Evolutionary conservation across 768 basidiomycete species (phyloP).

Genomic region (Lentinus tigrinus): DNA sequence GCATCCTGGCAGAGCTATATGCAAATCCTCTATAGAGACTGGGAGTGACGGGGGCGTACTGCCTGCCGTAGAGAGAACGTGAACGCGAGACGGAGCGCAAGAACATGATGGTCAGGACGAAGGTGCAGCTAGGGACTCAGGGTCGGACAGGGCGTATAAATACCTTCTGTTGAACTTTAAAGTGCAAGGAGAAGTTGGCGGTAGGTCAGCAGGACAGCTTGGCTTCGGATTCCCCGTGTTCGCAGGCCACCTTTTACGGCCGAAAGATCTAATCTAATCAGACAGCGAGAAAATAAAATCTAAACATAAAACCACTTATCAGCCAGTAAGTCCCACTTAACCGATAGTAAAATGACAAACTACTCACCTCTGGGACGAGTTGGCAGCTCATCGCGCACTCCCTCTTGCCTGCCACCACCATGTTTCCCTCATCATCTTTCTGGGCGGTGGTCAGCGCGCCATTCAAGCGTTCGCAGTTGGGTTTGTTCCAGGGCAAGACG

Average conservation of each 20-base stretch:
- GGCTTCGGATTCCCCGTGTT: neutral
- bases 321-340: neutral
- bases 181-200: neutral
- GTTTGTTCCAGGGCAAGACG: conserved; percentile 80
- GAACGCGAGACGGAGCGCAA: conserved; percentile 17
- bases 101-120: conserved; percentile 10
- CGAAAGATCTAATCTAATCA: conserved; percentile 15
- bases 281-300: neutral
- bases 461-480: conserved; percentile 78
- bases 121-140: neutral
- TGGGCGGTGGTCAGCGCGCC: conserved; percentile 50
- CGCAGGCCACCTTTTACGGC: neutral
- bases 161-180: neutral
- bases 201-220: neutral
- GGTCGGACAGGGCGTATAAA: conserved; percentile 1
- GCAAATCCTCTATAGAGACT: conserved; percentile 18
- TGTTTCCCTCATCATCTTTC: conserved; percentile 35
- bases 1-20: conserved; percentile 19
- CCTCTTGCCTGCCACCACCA: conserved; percentile 14
- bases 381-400: neutral
- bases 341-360: too few species aligned
- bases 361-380: neutral
- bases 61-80: conserved; percentile 14
- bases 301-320: neutral
- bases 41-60: conserved; percentile 1